Evolutionary conservation across 345 rosid genomes (phyloP).

Genomic region (Reutealis trisperma): DNA sequence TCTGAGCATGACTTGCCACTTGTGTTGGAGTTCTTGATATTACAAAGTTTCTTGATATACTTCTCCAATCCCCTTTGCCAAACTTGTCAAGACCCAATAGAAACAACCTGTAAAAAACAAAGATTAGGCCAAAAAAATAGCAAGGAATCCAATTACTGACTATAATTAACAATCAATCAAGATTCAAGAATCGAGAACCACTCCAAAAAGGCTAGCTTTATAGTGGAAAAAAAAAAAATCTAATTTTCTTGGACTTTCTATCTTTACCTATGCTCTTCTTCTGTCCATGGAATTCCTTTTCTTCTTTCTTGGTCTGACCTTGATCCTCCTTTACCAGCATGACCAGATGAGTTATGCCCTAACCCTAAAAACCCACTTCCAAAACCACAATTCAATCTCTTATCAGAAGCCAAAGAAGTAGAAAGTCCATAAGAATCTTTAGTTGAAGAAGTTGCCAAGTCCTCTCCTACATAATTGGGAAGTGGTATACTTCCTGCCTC

Average conservation of each 20-base stretch:
- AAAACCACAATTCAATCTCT: slow-evolving; percentile 41
- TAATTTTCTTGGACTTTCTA: too few species aligned
- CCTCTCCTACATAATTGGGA: slow-evolving; percentile 59
- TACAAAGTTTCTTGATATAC: slow-evolving; percentile 89
- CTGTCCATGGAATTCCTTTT: slow-evolving; percentile 97
- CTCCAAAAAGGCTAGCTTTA: too few species aligned
- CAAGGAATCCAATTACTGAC: not conserved
- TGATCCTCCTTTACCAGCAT: slow-evolving; percentile 57
- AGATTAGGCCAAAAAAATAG: not conserved
- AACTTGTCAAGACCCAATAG: slow-evolving; percentile 84
- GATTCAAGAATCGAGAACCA: too few species aligned
- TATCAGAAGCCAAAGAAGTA: slow-evolving; percentile 32
- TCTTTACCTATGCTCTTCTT: slow-evolving; percentile 85
- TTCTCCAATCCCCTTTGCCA: slow-evolving; percentile 99
- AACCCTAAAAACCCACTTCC: slow-evolving; percentile 50
- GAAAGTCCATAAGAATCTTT: slow-evolving; percentile 45
- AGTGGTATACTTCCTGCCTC: slow-evolving; percentile 66
- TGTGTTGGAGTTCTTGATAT: slow-evolving; percentile 92
- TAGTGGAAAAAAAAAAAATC: too few species aligned
- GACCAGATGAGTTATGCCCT: slow-evolving; percentile 50
- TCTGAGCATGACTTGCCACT: slow-evolving; percentile 96
- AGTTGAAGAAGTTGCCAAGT: slow-evolving; percentile 40
- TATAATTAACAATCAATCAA: not conserved
- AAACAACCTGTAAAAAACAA: slow-evolving; percentile 55
- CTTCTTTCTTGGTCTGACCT: slow-evolving; percentile 81